These are phyloP conservation scores for Senna tora DNA, from an alignment of 306 rosid genomes.

Conservation along the genomic window DNA sequence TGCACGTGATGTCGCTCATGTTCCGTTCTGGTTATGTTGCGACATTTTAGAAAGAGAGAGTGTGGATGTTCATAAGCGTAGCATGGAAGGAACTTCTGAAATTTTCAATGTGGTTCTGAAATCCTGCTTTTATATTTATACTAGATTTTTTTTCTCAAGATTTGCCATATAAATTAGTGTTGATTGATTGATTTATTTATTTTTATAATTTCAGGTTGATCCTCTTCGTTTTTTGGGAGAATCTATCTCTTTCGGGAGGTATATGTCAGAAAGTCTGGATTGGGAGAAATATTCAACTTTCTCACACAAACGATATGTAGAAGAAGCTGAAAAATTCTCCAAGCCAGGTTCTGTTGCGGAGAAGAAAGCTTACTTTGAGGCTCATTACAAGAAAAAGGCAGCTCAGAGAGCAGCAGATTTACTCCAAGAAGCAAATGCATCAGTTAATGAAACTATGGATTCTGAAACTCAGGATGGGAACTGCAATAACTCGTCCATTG, in stretches of 20 bases:
- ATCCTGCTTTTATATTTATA: not conserved
- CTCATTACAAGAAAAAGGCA: constrained; percentile 86
- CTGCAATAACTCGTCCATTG: constrained; percentile 15
- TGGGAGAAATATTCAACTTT: constrained; percentile 94
- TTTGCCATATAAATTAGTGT: not conserved
- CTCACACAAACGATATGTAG: constrained; percentile 78
- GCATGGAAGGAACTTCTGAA: constrained; percentile 2
- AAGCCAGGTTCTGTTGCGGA: constrained; percentile 94
- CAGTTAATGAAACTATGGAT: constrained; percentile 25
- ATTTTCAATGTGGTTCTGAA: not conserved
- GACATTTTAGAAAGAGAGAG: not conserved
- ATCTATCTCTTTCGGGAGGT: constrained; percentile 90
- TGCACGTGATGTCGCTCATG: not conserved
- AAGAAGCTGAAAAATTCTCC: constrained; percentile 79
- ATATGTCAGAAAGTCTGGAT: constrained; percentile 66
- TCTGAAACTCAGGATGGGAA: constrained; percentile 35
- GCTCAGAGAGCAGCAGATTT: constrained; percentile 64
- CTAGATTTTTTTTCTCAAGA: not conserved
- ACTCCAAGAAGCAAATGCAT: constrained; percentile 50
- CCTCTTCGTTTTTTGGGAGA: constrained; percentile 62
- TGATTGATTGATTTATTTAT: not conserved
- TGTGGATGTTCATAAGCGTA: not conserved
- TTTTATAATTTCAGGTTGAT: constrained; percentile 53
- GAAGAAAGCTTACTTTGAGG: constrained; percentile 89
- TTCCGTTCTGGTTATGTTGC: not conserved